phyloP scores from a whole-genome alignment of 2,329 filamentous ascomycete species.

The Rhexocercosporidium sp. region DNA sequence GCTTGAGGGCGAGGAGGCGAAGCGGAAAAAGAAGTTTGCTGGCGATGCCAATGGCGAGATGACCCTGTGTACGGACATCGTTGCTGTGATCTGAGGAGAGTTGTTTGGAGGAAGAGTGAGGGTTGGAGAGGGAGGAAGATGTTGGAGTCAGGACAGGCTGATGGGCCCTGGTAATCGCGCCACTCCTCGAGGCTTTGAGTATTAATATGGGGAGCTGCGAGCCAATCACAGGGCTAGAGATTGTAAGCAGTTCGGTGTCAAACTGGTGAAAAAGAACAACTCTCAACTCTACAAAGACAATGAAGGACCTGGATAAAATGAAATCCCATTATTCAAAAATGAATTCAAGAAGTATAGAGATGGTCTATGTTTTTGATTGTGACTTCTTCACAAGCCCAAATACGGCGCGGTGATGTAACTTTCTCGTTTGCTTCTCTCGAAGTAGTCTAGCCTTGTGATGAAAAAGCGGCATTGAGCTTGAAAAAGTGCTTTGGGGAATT shows the following conservation, averaged over 20 bases:
- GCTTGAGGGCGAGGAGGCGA: constrained; percentile 42
- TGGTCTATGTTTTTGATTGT: neutral
- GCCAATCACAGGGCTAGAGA: constrained; percentile 24
- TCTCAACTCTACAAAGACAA: neutral
- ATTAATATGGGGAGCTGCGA: neutral
- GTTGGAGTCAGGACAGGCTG: neutral
- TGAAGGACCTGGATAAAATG: neutral
- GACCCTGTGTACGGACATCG: constrained; percentile 40
- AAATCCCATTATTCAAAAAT: neutral
- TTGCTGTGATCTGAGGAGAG: constrained; percentile 7
- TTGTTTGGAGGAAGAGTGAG: neutral
- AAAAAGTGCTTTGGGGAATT: neutral
- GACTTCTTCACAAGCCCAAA: neutral
- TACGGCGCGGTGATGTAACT: constrained; percentile 10
- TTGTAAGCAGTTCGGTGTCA: constrained; percentile 14
- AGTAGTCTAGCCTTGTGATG: neutral
- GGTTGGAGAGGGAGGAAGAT: neutral
- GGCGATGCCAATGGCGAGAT: constrained; percentile 41
- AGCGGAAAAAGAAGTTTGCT: constrained; percentile 36
- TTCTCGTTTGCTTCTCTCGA: constrained; percentile 2
- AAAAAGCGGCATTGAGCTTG: neutral
- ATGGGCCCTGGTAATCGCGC: constrained; percentile 12
- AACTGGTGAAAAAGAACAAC: neutral
- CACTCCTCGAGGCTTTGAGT: constrained; percentile 13
- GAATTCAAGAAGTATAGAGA: neutral